Evolutionary conservation across 306 rosid genomes (phyloP).

Genomic region (Pueraria montana): DNA sequence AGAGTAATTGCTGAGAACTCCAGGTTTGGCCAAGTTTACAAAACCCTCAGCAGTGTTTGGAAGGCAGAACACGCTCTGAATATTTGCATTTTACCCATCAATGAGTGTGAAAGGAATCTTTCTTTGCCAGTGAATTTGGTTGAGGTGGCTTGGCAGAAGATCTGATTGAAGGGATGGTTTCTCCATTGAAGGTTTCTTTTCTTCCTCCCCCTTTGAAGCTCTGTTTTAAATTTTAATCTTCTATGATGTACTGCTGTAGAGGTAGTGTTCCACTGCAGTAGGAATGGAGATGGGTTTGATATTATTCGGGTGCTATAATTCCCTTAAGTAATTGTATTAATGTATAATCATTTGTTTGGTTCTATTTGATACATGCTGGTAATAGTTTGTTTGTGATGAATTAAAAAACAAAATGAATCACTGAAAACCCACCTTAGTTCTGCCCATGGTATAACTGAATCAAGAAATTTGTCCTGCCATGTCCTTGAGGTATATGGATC

Average conservation of each 20-base stretch:
- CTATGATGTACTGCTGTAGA: background rate
- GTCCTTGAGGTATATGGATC: slow-evolving; percentile 49
- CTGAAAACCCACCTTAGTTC: slow-evolving; percentile 56
- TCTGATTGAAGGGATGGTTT: background rate
- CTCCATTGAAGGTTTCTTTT: background rate
- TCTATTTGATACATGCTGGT: background rate
- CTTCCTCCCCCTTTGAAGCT: background rate
- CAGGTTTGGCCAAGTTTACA: background rate
- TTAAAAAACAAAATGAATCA: background rate
- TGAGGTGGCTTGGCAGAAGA: background rate
- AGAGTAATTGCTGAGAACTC: background rate
- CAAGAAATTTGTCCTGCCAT: slow-evolving; percentile 54
- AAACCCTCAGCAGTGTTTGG: background rate
- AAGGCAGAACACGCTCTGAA: background rate
- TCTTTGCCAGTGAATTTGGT: background rate
- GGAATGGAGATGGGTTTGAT: background rate
- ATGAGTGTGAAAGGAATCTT: background rate
- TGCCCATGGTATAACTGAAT: slow-evolving; percentile 54
- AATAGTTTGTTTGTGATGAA: background rate
- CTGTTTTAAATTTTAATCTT: background rate
- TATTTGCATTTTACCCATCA: background rate
- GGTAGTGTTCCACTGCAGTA: background rate
- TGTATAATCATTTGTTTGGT: background rate
- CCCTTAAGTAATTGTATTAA: background rate
- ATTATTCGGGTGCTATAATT: background rate